Evolutionary conservation across 495 filamentous ascomycete species (phyloP).

Genomic region (Hypomontagnella submonticulosa): DNA sequence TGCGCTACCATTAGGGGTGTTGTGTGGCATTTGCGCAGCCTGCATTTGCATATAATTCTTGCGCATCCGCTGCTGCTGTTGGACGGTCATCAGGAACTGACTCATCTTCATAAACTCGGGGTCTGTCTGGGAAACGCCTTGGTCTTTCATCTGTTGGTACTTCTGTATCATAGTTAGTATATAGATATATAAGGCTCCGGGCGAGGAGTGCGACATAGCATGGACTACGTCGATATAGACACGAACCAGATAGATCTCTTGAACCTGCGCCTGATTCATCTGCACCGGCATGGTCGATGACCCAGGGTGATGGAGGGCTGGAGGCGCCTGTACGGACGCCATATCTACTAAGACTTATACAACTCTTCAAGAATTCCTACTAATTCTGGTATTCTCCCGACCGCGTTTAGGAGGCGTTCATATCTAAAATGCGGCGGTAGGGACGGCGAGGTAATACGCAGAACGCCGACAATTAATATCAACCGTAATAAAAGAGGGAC

Average conservation of each 20-base stretch:
- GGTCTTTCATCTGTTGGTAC: slow-evolving; percentile 81
- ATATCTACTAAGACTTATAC: slow-evolving; percentile 59
- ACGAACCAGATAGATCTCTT: slow-evolving; percentile 69
- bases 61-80: slow-evolving; percentile 67
- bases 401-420: slow-evolving; percentile 48
- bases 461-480: slow-evolving; percentile 26
- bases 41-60: slow-evolving; percentile 55
- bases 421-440: slow-evolving; percentile 47
- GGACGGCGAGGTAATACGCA: slow-evolving; percentile 35
- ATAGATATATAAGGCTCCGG: not conserved
- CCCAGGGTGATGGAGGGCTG: slow-evolving; percentile 70
- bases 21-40: slow-evolving; percentile 50
- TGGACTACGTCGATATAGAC: slow-evolving; percentile 23
- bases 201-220: not conserved
- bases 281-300: slow-evolving; percentile 62
- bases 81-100: slow-evolving; percentile 71
- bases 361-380: slow-evolving; percentile 24
- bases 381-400: slow-evolving; percentile 32
- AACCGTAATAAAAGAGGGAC: slow-evolving; percentile 39
- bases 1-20: slow-evolving; percentile 57
- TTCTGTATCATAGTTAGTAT: slow-evolving; percentile 66
- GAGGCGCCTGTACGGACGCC: slow-evolving; percentile 80
- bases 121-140: slow-evolving; percentile 76
- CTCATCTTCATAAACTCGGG: slow-evolving; percentile 83
- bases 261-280: slow-evolving; percentile 68